These are phyloP conservation scores for Cichorium intybus DNA, from an alignment of 140 eudicot species.

Conservation along the genomic window DNA sequence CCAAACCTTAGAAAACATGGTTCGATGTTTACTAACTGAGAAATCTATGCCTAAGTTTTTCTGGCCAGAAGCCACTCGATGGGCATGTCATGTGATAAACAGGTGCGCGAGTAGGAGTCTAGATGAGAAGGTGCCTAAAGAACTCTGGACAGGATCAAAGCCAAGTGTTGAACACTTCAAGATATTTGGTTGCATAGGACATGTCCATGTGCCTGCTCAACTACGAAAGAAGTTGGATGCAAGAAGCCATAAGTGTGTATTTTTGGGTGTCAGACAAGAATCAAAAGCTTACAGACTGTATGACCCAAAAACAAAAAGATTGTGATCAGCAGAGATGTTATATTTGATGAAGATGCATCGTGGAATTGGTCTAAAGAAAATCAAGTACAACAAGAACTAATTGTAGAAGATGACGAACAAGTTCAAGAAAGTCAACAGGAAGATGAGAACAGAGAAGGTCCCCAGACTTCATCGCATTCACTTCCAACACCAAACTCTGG, in stretches of 20 bases:
- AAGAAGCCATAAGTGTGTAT: conserved; percentile 2
- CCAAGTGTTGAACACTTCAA: background rate
- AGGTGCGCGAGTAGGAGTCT: background rate
- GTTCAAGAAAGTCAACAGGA: background rate
- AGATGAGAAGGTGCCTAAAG: background rate
- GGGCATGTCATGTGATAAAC: conserved; percentile 2
- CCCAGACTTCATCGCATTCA: background rate
- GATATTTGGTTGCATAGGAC: conserved; percentile 8
- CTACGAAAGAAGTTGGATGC: background rate
- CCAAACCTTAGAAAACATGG: background rate
- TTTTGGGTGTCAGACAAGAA: background rate
- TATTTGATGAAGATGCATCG: background rate
- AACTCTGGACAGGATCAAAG: background rate
- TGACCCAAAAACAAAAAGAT: background rate
- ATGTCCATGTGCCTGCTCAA: conserved; percentile 1
- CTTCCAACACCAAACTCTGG: too few species aligned
- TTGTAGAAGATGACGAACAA: background rate
- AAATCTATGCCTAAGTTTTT: background rate
- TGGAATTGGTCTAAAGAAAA: background rate
- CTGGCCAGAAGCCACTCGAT: background rate
- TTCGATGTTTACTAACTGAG: background rate
- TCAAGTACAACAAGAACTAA: background rate
- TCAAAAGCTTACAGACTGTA: background rate
- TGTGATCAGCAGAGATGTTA: background rate
- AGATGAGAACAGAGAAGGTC: background rate